These are phyloP conservation scores for Kwoniella dendrophila DNA, from an alignment of 768 basidiomycete species.

Conservation along the genomic window DNA sequence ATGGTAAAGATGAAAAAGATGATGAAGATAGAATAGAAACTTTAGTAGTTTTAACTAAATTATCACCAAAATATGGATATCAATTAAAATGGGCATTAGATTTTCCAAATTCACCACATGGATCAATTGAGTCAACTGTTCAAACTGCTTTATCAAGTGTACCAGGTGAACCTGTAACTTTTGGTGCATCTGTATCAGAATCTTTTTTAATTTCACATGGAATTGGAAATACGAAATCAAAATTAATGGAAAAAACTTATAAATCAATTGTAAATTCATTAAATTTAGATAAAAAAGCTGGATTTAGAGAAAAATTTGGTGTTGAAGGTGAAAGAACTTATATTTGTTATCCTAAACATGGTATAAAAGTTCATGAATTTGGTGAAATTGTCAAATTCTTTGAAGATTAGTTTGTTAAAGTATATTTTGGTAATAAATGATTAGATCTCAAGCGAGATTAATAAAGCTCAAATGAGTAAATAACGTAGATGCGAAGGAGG, in stretches of 20 bases:
- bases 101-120: conserved; percentile 63
- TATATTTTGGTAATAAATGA: too few relatives aligned
- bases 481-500: too few relatives aligned
- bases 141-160: conserved; percentile 59
- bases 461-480: too few relatives aligned
- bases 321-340: conserved; percentile 34
- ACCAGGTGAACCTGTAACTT: conserved; percentile 57
- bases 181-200: conserved; percentile 58
- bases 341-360: conserved; percentile 41
- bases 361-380: conserved; percentile 21
- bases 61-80: conserved; percentile 58
- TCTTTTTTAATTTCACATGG: conserved; percentile 53
- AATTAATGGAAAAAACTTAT: conserved; percentile 59
- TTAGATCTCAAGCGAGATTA: too few relatives aligned
- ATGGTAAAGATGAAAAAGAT: conserved; percentile 28
- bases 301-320: conserved; percentile 57
- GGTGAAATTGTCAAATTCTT: conserved; percentile 33
- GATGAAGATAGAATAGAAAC: conserved; percentile 57
- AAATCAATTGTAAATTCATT: conserved; percentile 56
- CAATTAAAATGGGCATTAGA: conserved; percentile 66
- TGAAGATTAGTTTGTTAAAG: too few relatives aligned
- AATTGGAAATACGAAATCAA: conserved; percentile 54
- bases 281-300: conserved; percentile 56
- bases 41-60: conserved; percentile 62
- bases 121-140: conserved; percentile 64